phyloP scores from a whole-genome alignment of 1,284 basidiomycete genomes.

The Fomitopsis betulina region DNA sequence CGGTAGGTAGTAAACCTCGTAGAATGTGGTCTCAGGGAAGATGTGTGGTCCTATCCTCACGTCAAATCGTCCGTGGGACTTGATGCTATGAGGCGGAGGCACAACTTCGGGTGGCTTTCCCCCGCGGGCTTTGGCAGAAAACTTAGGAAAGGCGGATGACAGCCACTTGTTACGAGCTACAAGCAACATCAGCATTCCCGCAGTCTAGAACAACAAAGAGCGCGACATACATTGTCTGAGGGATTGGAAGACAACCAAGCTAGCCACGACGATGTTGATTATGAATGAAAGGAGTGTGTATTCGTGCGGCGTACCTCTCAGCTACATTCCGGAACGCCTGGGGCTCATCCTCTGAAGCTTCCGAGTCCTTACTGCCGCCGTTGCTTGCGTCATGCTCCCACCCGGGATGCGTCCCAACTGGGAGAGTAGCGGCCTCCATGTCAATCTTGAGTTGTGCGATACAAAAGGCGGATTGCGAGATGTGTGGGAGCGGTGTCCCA shows the following conservation, averaged over 20 bases:
- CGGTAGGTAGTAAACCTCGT: slow-evolving; percentile 57
- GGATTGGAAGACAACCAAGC: slow-evolving; percentile 53
- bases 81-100: slow-evolving; percentile 61
- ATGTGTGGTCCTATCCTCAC: slow-evolving; percentile 68
- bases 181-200: slow-evolving; percentile 7
- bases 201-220: background rate
- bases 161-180: slow-evolving; percentile 69
- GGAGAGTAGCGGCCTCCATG: slow-evolving; percentile 26
- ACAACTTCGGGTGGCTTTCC: slow-evolving; percentile 44
- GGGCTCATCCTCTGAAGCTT: slow-evolving; percentile 26
- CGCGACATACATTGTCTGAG: slow-evolving; percentile 58
- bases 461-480: too few species aligned
- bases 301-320: slow-evolving; percentile 48
- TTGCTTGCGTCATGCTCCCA: slow-evolving; percentile 46
- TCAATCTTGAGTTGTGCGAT: too few species aligned
- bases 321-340: slow-evolving; percentile 39
- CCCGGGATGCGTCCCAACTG: slow-evolving; percentile 47
- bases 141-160: slow-evolving; percentile 63
- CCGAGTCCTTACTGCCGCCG: slow-evolving; percentile 10
- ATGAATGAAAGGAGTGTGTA: background rate
- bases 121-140: slow-evolving; percentile 55
- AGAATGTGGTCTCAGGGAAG: slow-evolving; percentile 60
- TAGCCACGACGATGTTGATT: background rate
- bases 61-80: slow-evolving; percentile 59
- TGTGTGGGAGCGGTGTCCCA: too few species aligned